Base-by-base conservation (phyloP, 495 filamentous ascomycete species). In the Stereocaulon alpinum region DNA sequence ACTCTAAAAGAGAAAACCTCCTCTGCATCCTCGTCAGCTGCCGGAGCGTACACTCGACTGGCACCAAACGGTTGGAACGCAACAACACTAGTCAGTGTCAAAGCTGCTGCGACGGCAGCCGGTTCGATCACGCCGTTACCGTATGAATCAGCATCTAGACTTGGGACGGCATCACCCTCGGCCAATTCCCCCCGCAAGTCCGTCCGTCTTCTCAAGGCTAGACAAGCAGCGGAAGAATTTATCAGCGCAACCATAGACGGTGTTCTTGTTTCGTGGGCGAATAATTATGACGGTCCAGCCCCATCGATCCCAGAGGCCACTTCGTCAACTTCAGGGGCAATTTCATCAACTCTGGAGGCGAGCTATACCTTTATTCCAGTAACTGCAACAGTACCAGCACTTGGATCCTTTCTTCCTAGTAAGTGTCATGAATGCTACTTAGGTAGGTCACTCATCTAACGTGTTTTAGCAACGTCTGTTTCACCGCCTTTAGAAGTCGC, bases 221-320 rank as follows among this genome's bases (percentile, higher is more conserved):
- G 66, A 49, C 53, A 64, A 37, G 41, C 59, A 43, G 41, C 59
- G 40, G 49, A 42, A 37, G 54, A 42, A 1, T 29, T 59, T 18
- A 58, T 66, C 24, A 45, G 56, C 17, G 63, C 55, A 18, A 68
- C 60, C 12, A 67, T 67, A 27, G 52, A 67, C 48, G 67, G 61
- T 14, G 29, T 50, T 5, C 56, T 47, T 34, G 66, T 68, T 6
- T 63, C 61, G 12, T 69, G 65, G 63, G 61, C 60, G 6, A 66
- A 68, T 45, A 56, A 48, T 12, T 67, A 50, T 49, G 49, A 58
- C 41, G 64, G 64, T 32, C 17, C 18, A 32, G 18, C 44, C 10
- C 22, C 49, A 14, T 37, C 49, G 29, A 22, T 37, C 41, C 40
- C 56, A 6, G 51, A 45, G 20, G 42, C 41, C 4, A 32, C 52